Evolutionary conservation across 768 basidiomycete genomes (phyloP), one percentile per base, ranked within the genome.

Genomic region (Coprinellus micaceus): DNA sequence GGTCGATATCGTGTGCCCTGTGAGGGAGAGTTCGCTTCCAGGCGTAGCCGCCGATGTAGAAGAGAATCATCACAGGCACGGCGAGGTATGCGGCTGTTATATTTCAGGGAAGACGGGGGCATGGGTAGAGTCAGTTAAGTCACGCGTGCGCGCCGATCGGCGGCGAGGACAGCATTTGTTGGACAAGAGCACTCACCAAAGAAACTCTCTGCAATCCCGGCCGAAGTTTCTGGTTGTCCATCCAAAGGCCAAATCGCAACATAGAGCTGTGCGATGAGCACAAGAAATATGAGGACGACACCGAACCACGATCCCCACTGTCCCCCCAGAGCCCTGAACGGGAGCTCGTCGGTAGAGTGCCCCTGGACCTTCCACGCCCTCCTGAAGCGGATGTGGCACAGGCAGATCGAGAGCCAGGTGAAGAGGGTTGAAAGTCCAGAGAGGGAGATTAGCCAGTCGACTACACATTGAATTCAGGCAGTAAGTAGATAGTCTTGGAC

Each of bases 381-480:
- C 36, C 77, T 71, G 73, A 79, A 77, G 22, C 77, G 76, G 39
- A 79, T 77, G 57, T 77, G 77, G 74, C 77, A 79, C 47, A 77
- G 63, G 58, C 76, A 77, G 54, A 79, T 76, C 6, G 77, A 64
- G 40, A 72, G 57, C 77, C 77, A 79, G 1, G 74, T 73, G 69
- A 79, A 77, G 57, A 79, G 69, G 7, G 74, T 74, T 4, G 77
- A 77, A 25, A 79, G 70, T 46, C 76, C 76, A n/a, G 77, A 79
- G 6, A 79, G 61, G n/a, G 76, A 76, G 22, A 75, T 58, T 17
- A 79, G 67, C 77, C 77, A 79, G 30, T 58, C 65, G 68, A 78
- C 75, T 78, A 29, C 7, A 39, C n/a, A 12, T 1, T 6, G 17
- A 17, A 28, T 7, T 19, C 15, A 54, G 12, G 11, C 11, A 49